These are phyloP conservation scores for Rhodotorula diobovata DNA, from an alignment of 768 basidiomycete genomes.

Conservation along the genomic window DNA sequence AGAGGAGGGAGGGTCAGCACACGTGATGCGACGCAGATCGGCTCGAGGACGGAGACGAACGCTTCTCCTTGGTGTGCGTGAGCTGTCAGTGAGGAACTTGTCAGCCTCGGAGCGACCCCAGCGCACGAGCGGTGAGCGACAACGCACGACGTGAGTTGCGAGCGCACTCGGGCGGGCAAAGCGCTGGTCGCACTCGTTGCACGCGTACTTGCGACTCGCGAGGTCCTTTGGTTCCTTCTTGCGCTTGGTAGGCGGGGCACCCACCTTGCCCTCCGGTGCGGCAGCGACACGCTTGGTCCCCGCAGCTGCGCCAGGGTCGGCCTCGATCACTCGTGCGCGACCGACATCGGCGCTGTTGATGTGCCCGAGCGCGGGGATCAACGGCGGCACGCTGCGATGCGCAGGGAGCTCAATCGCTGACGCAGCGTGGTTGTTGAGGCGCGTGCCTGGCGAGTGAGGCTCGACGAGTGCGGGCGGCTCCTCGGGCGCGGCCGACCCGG, in stretches of 20 bases:
- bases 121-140: no score
- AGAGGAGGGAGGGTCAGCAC: not conserved
- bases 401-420: not conserved
- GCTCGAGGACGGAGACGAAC: not conserved
- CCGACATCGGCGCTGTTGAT: not conserved
- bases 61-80: constrained; percentile 19
- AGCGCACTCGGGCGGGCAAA: constrained; percentile 16
- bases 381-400: not conserved
- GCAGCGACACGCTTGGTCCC: not conserved
- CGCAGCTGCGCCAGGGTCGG: not conserved
- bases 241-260: not conserved
- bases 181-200: constrained; percentile 16
- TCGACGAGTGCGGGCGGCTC: not conserved
- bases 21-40: no score
- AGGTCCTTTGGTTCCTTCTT: constrained; percentile 5
- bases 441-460: not conserved
- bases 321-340: not conserved
- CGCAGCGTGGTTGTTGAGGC: not conserved
- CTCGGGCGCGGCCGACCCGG: not conserved
- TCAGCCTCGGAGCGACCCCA: not conserved
- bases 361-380: not conserved
- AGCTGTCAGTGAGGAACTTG: not conserved
- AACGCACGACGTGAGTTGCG: constrained; percentile 6
- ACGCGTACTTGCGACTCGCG: constrained; percentile 5
- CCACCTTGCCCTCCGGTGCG: not conserved